A percentile compares a stretch with the other conserved stretches of the same genome.
These are phyloP conservation scores for Diaporthe longicolla DNA, from an alignment of 2,329 filamentous ascomycete genomes.

Conservation along the genomic window DNA sequence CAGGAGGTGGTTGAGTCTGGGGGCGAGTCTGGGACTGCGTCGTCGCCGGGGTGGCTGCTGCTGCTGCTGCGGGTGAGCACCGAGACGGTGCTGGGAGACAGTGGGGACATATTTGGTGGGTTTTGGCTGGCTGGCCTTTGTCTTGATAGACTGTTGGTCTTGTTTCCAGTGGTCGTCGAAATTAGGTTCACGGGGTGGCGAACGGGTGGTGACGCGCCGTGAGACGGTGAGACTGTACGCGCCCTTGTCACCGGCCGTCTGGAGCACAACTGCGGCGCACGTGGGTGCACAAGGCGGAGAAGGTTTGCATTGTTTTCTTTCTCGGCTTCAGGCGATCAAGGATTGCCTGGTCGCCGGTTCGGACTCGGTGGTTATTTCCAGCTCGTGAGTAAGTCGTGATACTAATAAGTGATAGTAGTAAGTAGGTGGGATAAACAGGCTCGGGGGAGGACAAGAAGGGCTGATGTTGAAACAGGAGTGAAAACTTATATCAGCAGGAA, in stretches of 20 bases:
- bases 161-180: not conserved
- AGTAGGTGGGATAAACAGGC: not conserved
- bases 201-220: not conserved
- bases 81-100: constrained; percentile 10
- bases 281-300: not conserved
- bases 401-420: too few species aligned
- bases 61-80: not conserved
- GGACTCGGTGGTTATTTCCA: not conserved
- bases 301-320: constrained; percentile 1
- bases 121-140: not conserved
- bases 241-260: constrained; percentile 12
- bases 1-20: not conserved
- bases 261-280: constrained; percentile 10
- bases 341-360: not conserved
- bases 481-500: constrained; percentile 23
- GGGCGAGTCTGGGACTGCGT: constrained; percentile 4
- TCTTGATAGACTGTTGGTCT: not conserved
- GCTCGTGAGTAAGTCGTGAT: too few species aligned
- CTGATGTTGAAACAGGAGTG: constrained; percentile 13
- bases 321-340: not conserved
- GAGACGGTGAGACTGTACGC: constrained; percentile 6
- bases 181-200: not conserved
- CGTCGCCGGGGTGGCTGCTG: not conserved
- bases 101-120: not conserved
- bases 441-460: not conserved